A percentile compares a stretch with the other conserved stretches of the same genome.
Conservation (phyloP, 192 early-diverging fungal species). For the Coemansia erecta region DNA sequence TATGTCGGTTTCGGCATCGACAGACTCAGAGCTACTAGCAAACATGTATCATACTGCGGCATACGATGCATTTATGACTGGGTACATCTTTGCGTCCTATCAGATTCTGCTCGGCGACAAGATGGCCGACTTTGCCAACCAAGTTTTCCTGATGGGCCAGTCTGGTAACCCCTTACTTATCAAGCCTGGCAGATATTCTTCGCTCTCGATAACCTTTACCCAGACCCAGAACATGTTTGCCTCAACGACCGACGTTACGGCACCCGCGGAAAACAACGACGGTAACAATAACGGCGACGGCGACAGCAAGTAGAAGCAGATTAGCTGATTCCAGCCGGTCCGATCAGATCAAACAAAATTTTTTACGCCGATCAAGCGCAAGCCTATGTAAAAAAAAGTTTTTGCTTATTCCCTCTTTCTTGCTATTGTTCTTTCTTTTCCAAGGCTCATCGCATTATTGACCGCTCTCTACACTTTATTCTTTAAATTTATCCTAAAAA, state of each 20-base stretch:
- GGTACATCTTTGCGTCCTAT: slow-evolving; percentile 71
- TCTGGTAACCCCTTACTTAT: slow-evolving; percentile 37
- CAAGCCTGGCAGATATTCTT: slow-evolving; percentile 31
- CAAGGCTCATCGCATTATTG: no score
- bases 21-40: slow-evolving; percentile 1
- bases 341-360: slow-evolving; percentile 35
- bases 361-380: slow-evolving; percentile 6
- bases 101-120: slow-evolving; percentile 45
- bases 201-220: slow-evolving; percentile 31
- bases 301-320: not conserved
- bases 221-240: slow-evolving; percentile 23
- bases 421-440: not conserved
- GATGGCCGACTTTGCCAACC: slow-evolving; percentile 63
- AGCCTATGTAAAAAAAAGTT: not conserved
- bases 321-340: not conserved
- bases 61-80: slow-evolving; percentile 98
- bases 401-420: slow-evolving; percentile 1
- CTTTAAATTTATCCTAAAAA: slow-evolving; percentile 16
- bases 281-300: not conserved
- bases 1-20: not conserved
- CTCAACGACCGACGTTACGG: not conserved
- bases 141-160: slow-evolving; percentile 79
- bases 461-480: not conserved
- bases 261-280: not conserved
- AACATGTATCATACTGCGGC: slow-evolving; percentile 84